A percentile compares a stretch with the other conserved stretches of the same genome.
Evolutionary conservation across 2,329 filamentous ascomycete species (phyloP).

Genomic region (Dendrostoma leiphaemia): DNA sequence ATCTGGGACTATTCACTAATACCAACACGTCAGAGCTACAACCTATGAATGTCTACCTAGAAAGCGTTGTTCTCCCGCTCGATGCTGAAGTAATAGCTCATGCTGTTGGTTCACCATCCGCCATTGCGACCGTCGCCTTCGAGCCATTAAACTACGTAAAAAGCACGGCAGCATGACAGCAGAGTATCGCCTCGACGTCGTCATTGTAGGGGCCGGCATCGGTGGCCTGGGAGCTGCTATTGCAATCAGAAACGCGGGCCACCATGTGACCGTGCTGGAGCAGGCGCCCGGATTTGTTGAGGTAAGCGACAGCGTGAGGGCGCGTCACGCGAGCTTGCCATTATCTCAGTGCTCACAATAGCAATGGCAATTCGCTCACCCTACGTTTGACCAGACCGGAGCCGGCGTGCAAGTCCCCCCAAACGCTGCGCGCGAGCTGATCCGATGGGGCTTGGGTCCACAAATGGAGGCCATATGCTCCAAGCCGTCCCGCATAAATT

Average conservation of each 20-base stretch:
- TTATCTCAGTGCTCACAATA: background rate
- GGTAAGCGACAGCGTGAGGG: no score
- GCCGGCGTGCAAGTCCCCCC: slow-evolving; percentile 6
- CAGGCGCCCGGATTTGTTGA: slow-evolving; percentile 8
- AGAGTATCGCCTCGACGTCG: slow-evolving; percentile 1
- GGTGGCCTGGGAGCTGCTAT: slow-evolving; percentile 5
- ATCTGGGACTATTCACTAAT: no score
- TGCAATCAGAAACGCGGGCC: background rate
- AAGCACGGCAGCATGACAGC: background rate
- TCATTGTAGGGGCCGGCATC: slow-evolving; percentile 8
- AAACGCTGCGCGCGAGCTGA: background rate
- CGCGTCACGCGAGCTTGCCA: no score
- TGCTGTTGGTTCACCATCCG: no score
- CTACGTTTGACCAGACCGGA: background rate
- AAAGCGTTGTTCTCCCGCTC: no score
- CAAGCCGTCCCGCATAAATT: background rate
- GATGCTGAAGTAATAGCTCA: no score
- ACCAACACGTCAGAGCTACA: no score
- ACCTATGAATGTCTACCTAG: no score
- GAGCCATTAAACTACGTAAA: no score
- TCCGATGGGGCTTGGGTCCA: slow-evolving; percentile 1
- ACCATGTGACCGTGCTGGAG: slow-evolving; percentile 2
- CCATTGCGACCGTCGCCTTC: no score
- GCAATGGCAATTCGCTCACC: background rate
- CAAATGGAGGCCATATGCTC: slow-evolving; percentile 14